A percentile compares a stretch with the other conserved stretches of the same genome.
These are phyloP conservation scores for Phytophthora cryptogea DNA, from an alignment of 352 stramenopile genomes.

Conservation along the genomic window DNA sequence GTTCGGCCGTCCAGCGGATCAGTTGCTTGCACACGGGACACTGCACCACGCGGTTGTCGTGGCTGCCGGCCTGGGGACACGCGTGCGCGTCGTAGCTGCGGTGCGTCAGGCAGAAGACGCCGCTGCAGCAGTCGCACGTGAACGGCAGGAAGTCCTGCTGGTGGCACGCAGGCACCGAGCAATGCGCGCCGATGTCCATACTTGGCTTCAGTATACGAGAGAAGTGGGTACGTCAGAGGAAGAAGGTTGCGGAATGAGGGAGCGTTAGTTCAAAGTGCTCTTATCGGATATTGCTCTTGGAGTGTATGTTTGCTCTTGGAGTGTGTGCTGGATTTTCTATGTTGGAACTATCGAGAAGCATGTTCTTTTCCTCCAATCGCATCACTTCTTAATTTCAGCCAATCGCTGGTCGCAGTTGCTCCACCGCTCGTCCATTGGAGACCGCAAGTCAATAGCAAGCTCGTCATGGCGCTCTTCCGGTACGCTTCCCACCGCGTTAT, in stretches of 20 bases:
- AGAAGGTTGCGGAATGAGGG: conserved; percentile 21
- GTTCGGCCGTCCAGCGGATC: conserved; percentile 71
- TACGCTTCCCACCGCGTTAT: conserved; percentile 25
- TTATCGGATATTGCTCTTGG: too few species aligned
- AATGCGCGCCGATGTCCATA: conserved; percentile 82
- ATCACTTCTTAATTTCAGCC: conserved; percentile 17
- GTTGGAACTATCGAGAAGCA: conserved; percentile 23
- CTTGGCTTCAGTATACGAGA: background rate
- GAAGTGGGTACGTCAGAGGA: background rate
- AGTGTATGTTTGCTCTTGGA: too few species aligned
- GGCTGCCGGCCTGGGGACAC: conserved; percentile 64
- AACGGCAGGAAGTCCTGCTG: conserved; percentile 89
- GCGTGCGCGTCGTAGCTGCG: conserved; percentile 78
- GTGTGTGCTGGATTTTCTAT: conserved; percentile 9
- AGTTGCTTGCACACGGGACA: conserved; percentile 71
- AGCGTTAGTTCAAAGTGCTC: conserved; percentile 5
- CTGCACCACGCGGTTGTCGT: conserved; percentile 71
- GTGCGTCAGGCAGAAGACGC: conserved; percentile 86
- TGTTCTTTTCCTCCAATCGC: conserved; percentile 17
- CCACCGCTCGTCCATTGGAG: conserved; percentile 32
- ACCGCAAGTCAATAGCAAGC: conserved; percentile 24
- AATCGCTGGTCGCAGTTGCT: conserved; percentile 20
- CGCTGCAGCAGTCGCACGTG: conserved; percentile 80
- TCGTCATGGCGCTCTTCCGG: conserved; percentile 48
- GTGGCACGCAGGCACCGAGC: conserved; percentile 61